Conservation (phyloP, 345 rosid genomes). For the Sonneratia caseolaris region DNA sequence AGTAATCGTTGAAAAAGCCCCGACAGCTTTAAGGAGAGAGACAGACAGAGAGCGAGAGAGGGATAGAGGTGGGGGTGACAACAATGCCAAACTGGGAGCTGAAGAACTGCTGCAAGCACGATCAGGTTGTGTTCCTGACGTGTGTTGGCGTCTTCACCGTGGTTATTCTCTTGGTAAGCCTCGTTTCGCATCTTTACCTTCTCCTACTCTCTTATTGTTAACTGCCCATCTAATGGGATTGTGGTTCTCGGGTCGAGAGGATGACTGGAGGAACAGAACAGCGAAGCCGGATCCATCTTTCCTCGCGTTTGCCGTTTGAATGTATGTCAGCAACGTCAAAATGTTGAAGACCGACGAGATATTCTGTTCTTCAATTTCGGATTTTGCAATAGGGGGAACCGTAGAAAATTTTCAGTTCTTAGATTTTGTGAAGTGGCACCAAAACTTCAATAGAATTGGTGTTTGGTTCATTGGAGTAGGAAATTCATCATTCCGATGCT, state of each 20-base stretch:
- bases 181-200: not conserved
- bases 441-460: not conserved
- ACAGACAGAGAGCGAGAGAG: not conserved
- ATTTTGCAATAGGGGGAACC: not conserved
- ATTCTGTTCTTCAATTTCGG: not conserved
- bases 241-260: conserved; percentile 10
- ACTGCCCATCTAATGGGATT: conserved; percentile 1
- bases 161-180: conserved; percentile 67
- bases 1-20: not conserved
- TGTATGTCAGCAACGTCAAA: not conserved
- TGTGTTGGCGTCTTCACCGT: conserved; percentile 76
- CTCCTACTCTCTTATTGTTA: not conserved
- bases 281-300: no score
- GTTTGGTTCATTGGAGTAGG: not conserved
- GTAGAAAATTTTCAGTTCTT: not conserved
- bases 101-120: conserved; percentile 58
- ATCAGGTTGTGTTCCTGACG: conserved; percentile 52
- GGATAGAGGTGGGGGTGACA: not conserved
- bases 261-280: not conserved
- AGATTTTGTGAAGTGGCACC: not conserved
- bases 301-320: not conserved
- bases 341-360: not conserved
- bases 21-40: not conserved
- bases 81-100: conserved; percentile 77
- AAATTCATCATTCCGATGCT: not conserved